phyloP scores from a whole-genome alignment of 164 flowering plant genomes.

The Aristolochia contorta region DNA sequence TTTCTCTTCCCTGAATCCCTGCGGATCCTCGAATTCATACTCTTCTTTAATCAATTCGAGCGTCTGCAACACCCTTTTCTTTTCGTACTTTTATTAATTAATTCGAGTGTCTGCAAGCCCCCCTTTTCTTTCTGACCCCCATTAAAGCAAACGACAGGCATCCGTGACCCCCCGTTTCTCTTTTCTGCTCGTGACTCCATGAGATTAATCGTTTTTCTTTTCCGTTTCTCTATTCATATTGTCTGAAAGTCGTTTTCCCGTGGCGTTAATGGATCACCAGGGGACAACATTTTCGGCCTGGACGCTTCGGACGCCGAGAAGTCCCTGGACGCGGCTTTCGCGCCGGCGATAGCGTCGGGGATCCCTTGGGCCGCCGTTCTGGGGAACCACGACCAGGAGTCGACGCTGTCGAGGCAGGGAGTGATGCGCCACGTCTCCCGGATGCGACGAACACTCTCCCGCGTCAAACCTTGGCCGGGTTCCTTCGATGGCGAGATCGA shows the following conservation, averaged over 20 bases:
- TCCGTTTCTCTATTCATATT: too few relatives aligned
- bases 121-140: too few relatives aligned
- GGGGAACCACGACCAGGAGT: slow-evolving; percentile 95
- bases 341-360: slow-evolving; percentile 49
- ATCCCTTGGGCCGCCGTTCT: slow-evolving; percentile 94
- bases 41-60: too few relatives aligned
- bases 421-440: slow-evolving; percentile 74
- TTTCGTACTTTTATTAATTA: too few relatives aligned
- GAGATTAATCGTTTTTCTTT: too few relatives aligned
- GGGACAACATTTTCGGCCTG: slow-evolving; percentile 70
- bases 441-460: slow-evolving; percentile 56
- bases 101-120: too few relatives aligned
- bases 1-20: too few relatives aligned
- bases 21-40: too few relatives aligned
- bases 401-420: slow-evolving; percentile 57
- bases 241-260: not conserved
- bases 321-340: slow-evolving; percentile 74
- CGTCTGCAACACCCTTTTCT: too few relatives aligned
- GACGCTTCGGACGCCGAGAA: slow-evolving; percentile 54
- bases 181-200: too few relatives aligned
- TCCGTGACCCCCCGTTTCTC: too few relatives aligned
- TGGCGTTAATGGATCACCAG: slow-evolving; percentile 22
- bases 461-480: slow-evolving; percentile 39
- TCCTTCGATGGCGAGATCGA: slow-evolving; percentile 33
- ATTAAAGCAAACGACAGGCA: too few relatives aligned